Evolutionary conservation across 75 land plant species (phyloP).

Genomic region (Adiantum capillusveneris): DNA sequence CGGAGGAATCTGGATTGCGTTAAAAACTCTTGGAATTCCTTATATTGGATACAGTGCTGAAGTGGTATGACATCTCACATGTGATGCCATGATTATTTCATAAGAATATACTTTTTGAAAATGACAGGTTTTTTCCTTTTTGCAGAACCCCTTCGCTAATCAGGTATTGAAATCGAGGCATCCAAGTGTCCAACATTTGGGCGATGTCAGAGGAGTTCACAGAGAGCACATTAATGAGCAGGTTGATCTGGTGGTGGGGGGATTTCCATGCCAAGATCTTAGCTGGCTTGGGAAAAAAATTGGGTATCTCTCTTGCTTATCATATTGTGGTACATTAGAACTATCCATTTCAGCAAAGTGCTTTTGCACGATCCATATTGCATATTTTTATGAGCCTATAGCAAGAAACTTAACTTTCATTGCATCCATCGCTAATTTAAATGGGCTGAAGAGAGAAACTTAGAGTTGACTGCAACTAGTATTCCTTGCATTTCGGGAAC

Average conservation of each 20-base stretch:
- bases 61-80: slow-evolving; percentile 13
- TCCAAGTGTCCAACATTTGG: slow-evolving; percentile 29
- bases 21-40: slow-evolving; percentile 21
- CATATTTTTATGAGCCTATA: too few species aligned
- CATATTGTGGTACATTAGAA: too few species aligned
- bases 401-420: too few species aligned
- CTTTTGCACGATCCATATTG: too few species aligned
- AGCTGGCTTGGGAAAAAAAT: slow-evolving; percentile 19
- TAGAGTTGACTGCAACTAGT: too few species aligned
- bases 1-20: slow-evolving; percentile 32
- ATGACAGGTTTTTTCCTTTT: not conserved
- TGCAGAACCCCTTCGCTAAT: slow-evolving; percentile 20
- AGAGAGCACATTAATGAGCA: slow-evolving; percentile 16
- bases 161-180: slow-evolving; percentile 20
- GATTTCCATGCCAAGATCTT: slow-evolving; percentile 36
- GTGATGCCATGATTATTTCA: too few species aligned
- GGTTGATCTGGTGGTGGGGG: slow-evolving; percentile 30
- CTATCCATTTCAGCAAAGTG: too few species aligned
- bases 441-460: too few species aligned
- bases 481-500: too few species aligned
- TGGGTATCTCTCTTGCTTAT: slow-evolving; percentile 19
- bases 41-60: slow-evolving; percentile 31
- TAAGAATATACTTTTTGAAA: too few species aligned
- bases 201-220: slow-evolving; percentile 23
- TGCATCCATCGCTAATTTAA: too few species aligned